Percentiles rank a stretch among this genome's conserved stretches.
These are phyloP conservation scores for Smithsoniella earleae DNA, from an alignment of 163 green algal genomes.

Conservation along the genomic window DNA sequence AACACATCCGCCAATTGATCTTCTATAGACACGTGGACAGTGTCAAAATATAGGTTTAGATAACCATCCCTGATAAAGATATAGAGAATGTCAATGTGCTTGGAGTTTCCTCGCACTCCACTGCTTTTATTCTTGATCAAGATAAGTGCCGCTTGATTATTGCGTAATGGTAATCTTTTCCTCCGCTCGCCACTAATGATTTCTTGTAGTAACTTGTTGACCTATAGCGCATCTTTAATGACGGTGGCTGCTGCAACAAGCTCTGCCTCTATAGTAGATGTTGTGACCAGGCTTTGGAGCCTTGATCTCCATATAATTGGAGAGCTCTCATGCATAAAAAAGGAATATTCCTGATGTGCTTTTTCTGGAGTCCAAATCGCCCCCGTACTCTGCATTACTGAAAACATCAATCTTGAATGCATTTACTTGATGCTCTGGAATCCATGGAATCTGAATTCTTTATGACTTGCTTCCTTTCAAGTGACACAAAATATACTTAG, in stretches of 20 bases:
- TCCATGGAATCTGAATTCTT: no score
- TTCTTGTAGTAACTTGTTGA: slow-evolving; percentile 37
- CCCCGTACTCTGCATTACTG: slow-evolving; percentile 41
- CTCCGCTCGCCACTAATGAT: slow-evolving; percentile 10
- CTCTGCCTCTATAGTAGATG: slow-evolving; percentile 43
- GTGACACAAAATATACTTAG: slow-evolving; percentile 39
- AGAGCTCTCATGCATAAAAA: slow-evolving; percentile 36
- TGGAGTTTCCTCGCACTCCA: background rate
- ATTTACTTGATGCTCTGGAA: background rate
- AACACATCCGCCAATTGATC: no score
- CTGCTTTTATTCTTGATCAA: slow-evolving; percentile 32
- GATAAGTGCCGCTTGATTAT: slow-evolving; percentile 36
- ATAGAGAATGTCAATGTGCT: slow-evolving; percentile 2
- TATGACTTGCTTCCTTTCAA: slow-evolving; percentile 30
- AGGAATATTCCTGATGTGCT: slow-evolving; percentile 39
- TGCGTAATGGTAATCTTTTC: slow-evolving; percentile 26
- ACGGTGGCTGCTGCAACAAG: slow-evolving; percentile 42
- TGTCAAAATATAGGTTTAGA: no score
- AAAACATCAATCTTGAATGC: slow-evolving; percentile 32
- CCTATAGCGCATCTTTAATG: slow-evolving; percentile 40
- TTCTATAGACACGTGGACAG: no score
- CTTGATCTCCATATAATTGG: slow-evolving; percentile 40
- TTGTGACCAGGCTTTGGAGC: slow-evolving; percentile 43
- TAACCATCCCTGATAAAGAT: no score
- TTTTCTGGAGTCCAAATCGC: slow-evolving; percentile 32